phyloP scores from a whole-genome alignment of 177 flowering plant genomes.

The Vitis hybrid region DNA sequence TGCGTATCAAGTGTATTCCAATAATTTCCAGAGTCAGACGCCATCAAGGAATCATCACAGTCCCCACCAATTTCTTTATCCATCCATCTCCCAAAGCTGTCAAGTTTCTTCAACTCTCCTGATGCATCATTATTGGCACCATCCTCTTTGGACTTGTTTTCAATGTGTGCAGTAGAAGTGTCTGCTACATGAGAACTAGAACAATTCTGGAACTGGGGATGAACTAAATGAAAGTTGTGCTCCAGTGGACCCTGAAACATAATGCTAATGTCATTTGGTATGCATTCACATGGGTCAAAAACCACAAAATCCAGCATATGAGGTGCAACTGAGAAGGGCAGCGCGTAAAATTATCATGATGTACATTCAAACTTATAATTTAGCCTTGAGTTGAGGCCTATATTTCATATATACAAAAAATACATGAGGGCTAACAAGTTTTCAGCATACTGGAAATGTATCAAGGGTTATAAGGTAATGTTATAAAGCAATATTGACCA shows the following conservation, averaged over 20 bases:
- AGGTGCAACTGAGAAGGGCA: background rate
- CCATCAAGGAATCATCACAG: constrained; percentile 65
- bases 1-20: constrained; percentile 59
- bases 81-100: constrained; percentile 79
- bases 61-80: constrained; percentile 69
- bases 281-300: too few species aligned
- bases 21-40: constrained; percentile 58
- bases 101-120: constrained; percentile 62
- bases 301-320: background rate
- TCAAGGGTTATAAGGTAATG: too few species aligned
- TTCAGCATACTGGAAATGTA: too few species aligned
- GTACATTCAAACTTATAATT: too few species aligned
- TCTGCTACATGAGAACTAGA: constrained; percentile 12
- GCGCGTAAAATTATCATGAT: background rate
- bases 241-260: constrained; percentile 25
- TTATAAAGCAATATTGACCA: too few species aligned
- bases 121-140: constrained; percentile 20
- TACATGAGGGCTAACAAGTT: too few species aligned
- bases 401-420: too few species aligned
- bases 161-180: constrained; percentile 14
- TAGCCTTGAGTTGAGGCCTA: too few species aligned
- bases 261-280: background rate
- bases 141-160: constrained; percentile 18
- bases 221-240: constrained; percentile 17
- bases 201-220: constrained; percentile 16